phyloP scores from a whole-genome alignment of 2,329 filamentous ascomycete genomes.

The Paraconiothyrium brasiliense region DNA sequence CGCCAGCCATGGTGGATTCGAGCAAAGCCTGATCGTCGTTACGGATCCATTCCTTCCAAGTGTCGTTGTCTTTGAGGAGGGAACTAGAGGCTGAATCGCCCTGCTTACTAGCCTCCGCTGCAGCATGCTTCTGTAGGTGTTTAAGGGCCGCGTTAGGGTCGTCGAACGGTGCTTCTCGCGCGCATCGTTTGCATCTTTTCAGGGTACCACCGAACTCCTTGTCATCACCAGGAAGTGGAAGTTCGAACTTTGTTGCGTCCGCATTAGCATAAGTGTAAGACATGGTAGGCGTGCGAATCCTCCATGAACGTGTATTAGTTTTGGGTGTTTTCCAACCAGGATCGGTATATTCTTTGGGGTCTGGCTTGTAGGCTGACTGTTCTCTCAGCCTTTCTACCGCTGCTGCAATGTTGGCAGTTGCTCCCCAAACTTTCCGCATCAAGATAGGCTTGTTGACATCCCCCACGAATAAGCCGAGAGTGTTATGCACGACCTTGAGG shows the following conservation, averaged over 20 bases:
- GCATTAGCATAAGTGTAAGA: slow-evolving; percentile 8
- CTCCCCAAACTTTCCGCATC: slow-evolving; percentile 40
- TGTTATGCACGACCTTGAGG: slow-evolving; percentile 24
- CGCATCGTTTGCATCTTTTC: slow-evolving; percentile 32
- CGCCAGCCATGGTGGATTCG: slow-evolving; percentile 32
- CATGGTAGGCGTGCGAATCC: slow-evolving; percentile 24
- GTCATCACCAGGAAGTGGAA: slow-evolving; percentile 23
- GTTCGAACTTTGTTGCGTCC: slow-evolving; percentile 1
- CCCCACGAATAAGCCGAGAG: slow-evolving; percentile 33
- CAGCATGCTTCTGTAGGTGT: slow-evolving; percentile 35
- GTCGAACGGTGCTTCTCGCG: slow-evolving; percentile 16
- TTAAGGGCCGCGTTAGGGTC: slow-evolving; percentile 29
- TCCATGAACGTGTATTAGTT: slow-evolving; percentile 24
- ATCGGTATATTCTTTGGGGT: slow-evolving; percentile 21
- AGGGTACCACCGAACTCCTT: slow-evolving; percentile 24
- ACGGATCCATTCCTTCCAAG: slow-evolving; percentile 34
- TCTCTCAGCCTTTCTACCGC: slow-evolving; percentile 13
- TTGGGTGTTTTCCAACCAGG: slow-evolving; percentile 19
- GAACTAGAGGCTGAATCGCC: not conserved
- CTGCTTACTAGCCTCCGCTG: not conserved
- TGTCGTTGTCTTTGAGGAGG: not conserved
- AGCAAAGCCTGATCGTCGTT: slow-evolving; percentile 28
- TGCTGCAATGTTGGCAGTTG: slow-evolving; percentile 29
- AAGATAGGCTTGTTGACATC: slow-evolving; percentile 30
- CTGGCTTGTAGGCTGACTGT: slow-evolving; percentile 13